These are phyloP conservation scores for Fusarium euwallaceae DNA, from an alignment of 2,329 filamentous ascomycete species.

Conservation along the genomic window DNA sequence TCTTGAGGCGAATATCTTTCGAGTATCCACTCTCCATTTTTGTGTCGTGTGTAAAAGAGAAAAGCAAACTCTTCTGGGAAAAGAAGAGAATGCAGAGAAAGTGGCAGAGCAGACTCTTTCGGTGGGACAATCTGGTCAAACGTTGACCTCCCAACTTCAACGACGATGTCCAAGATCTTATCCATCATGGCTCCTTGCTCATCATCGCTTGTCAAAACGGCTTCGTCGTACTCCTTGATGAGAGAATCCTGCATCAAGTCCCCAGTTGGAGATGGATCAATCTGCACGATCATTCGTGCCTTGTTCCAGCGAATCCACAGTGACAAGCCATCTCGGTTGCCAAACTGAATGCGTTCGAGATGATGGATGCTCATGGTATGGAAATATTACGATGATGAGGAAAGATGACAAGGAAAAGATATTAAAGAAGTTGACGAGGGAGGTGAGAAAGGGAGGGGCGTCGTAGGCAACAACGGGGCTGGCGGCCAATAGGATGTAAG, in stretches of 20 bases:
- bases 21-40: not conserved
- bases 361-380: not conserved
- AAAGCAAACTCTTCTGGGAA: not conserved
- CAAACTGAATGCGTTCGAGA: not conserved
- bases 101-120: not conserved
- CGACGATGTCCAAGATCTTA: not conserved
- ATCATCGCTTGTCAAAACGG: not conserved
- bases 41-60: not conserved
- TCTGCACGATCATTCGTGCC: not conserved
- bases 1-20: not conserved
- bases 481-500: not conserved
- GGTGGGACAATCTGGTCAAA: not conserved
- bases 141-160: not conserved
- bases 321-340: not conserved
- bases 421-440: not conserved
- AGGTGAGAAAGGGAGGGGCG: not conserved
- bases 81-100: not conserved
- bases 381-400: too few relatives aligned
- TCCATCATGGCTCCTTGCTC: not conserved
- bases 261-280: not conserved
- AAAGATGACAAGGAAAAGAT: too few relatives aligned
- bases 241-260: not conserved
- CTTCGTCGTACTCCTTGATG: not conserved
- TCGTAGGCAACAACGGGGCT: not conserved
- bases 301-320: not conserved